Evolutionary conservation across 2,329 filamentous ascomycete species (phyloP).

Genomic region (Thelonectria olida): DNA sequence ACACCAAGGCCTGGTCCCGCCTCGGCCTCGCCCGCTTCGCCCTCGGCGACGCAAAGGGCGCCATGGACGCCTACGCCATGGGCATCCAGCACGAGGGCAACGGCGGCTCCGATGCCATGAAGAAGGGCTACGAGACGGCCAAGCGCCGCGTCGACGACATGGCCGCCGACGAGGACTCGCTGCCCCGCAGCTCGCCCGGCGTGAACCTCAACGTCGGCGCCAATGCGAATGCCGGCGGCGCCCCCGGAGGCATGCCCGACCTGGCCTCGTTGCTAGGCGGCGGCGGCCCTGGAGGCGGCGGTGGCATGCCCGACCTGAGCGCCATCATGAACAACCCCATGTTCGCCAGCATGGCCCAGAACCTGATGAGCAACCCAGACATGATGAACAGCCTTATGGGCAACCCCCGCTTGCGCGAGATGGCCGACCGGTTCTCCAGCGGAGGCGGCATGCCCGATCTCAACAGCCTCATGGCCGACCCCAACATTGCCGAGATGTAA

Average conservation of each 20-base stretch:
- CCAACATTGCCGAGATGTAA: conserved; percentile 92
- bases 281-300: conserved; percentile 66
- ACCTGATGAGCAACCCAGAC: conserved; percentile 95
- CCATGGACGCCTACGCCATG: conserved; percentile 92
- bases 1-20: conserved; percentile 97
- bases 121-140: conserved; percentile 94
- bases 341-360: conserved; percentile 97
- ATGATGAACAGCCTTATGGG: conserved; percentile 92
- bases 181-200: conserved; percentile 59
- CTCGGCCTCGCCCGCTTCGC: conserved; percentile 92
- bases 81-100: conserved; percentile 95
- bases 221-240: conserved; percentile 49
- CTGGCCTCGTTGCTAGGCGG: conserved; percentile 78
- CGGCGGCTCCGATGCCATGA: conserved; percentile 96
- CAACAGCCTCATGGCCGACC: conserved; percentile 87
- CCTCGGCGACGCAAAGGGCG: conserved; percentile 87
- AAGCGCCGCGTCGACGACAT: conserved; percentile 88
- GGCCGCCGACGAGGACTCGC: conserved; percentile 55
- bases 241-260: conserved; percentile 72
- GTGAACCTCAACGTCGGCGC: conserved; percentile 62
- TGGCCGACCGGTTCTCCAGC: conserved; percentile 81
- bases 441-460: conserved; percentile 93
- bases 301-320: conserved; percentile 87
- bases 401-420: conserved; percentile 87
- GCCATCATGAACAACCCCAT: conserved; percentile 97